These are phyloP conservation scores for Annona cherimola DNA, from an alignment of 164 flowering plant species.

Conservation along the genomic window DNA sequence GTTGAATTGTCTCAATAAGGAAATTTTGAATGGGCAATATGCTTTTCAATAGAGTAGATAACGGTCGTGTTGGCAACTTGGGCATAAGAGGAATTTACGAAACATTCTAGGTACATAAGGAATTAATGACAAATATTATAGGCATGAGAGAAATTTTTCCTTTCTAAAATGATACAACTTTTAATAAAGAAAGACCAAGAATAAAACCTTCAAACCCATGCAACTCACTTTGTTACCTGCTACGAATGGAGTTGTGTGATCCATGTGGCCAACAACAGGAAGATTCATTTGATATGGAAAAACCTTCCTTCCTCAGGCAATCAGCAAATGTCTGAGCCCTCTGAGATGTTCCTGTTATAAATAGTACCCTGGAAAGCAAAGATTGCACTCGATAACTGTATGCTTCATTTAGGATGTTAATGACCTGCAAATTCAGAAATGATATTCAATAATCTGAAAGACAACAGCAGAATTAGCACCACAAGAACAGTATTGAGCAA, in stretches of 20 bases:
- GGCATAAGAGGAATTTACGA: too few species aligned
- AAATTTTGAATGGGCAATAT: too few species aligned
- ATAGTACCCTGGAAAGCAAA: slow-evolving; percentile 25
- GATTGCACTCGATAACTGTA: neutral
- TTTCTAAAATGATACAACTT: too few species aligned
- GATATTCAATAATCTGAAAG: neutral
- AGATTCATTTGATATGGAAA: neutral
- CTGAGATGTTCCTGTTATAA: slow-evolving; percentile 18
- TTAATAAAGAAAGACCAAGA: too few species aligned
- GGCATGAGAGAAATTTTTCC: too few species aligned
- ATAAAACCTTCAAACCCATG: neutral
- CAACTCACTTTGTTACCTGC: neutral
- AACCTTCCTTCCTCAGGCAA: slow-evolving; percentile 22
- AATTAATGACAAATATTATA: too few species aligned
- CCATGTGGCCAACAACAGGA: neutral
- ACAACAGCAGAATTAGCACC: too few species aligned
- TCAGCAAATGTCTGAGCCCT: slow-evolving; percentile 12
- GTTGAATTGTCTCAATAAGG: too few species aligned
- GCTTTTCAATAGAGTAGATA: too few species aligned
- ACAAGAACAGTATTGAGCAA: neutral
- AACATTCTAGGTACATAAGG: too few species aligned
- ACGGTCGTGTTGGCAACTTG: too few species aligned
- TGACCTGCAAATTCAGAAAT: slow-evolving; percentile 18
- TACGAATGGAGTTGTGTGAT: neutral
- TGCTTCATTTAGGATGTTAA: slow-evolving; percentile 21